Base-by-base conservation (phyloP, 2,329 filamentous ascomycete species). In the Geoglossum cookeanum region DNA sequence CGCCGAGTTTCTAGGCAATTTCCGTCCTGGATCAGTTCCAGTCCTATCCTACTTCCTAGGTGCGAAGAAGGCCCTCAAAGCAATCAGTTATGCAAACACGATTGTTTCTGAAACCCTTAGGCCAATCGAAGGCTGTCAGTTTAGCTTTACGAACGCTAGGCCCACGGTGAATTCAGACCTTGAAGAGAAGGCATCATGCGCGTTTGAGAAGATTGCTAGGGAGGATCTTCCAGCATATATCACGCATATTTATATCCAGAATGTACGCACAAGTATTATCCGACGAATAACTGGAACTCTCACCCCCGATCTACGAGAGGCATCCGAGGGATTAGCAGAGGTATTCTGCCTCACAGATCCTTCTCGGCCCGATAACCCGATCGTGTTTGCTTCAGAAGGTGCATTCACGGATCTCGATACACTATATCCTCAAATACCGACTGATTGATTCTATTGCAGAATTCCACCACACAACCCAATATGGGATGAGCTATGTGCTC, bases 321-420 rank as follows among this genome's bases (percentile, higher is more conserved):
- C 83, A n/a, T 85, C 83, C 0, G 84, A 89, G 66, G 84, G 84
- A 0, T 67, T 89, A 59, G 85, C 84, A 0, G 84, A 89, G 65
- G 84, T 87, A 0, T 89, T 88, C 62, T 89, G 84, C 65, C 67
- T 89, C 57, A 85, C 83, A 0, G 85, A 90, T 65, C 84, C 85
- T 7, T 84, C 82, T 1, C 73, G 84, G 58, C 72, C 76, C 1
- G 85, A 87, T 60, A 87, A 88, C 64, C 85, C 84, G 0, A 85
- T 89, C 59, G 79, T 88, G 1, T 87, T 88, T 67, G 83, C 83
- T 5, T 87, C 83, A 3, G 81, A 87, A 74, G 82, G 82, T 84
- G 65, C 30, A 35, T 8, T 27, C 15, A 6, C 29, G 11, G 8
- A 2, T 49, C 29, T 1, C 49, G 15, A 17, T 17, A 11, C 22